Evolutionary conservation across 2,329 filamentous ascomycete species (phyloP).

Genomic region (Paracorniculantispora psalliotae): DNA sequence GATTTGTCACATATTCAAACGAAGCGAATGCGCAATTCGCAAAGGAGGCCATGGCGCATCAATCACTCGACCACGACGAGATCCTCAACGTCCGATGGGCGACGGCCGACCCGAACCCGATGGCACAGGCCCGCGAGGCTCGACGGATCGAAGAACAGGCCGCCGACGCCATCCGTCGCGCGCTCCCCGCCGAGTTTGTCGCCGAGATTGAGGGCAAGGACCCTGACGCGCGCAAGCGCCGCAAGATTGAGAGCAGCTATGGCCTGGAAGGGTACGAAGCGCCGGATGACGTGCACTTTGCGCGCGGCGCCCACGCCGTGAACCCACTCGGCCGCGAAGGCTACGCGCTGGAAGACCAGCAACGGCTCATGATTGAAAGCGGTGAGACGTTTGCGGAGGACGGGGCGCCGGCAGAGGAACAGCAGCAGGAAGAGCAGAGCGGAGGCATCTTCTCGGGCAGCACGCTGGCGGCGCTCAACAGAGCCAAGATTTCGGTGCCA

Average conservation of each 20-base stretch:
- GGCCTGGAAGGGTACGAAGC: slow-evolving; percentile 89
- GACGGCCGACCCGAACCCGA: slow-evolving; percentile 90
- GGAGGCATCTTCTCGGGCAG: slow-evolving; percentile 74
- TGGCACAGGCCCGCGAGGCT: slow-evolving; percentile 88
- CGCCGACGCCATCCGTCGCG: slow-evolving; percentile 83
- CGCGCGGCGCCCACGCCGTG: slow-evolving; percentile 65
- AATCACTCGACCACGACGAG: slow-evolving; percentile 85
- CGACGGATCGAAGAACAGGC: slow-evolving; percentile 90
- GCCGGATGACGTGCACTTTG: slow-evolving; percentile 90
- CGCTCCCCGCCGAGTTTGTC: slow-evolving; percentile 83
- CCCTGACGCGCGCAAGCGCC: slow-evolving; percentile 77
- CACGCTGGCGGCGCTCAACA: slow-evolving; percentile 73
- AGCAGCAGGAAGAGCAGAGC: slow-evolving; percentile 24
- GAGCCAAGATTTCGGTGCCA: slow-evolving; percentile 48
- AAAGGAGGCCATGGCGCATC: slow-evolving; percentile 93
- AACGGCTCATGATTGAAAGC: slow-evolving; percentile 53
- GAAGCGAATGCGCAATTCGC: slow-evolving; percentile 87
- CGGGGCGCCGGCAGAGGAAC: slow-evolving; percentile 32
- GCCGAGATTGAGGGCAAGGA: slow-evolving; percentile 91
- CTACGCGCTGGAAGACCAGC: slow-evolving; percentile 59
- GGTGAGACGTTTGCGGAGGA: slow-evolving; percentile 44
- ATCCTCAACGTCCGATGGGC: slow-evolving; percentile 96
- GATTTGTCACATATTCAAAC: slow-evolving; percentile 90
- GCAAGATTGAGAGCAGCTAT: slow-evolving; percentile 85
- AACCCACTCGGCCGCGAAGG: slow-evolving; percentile 55